phyloP scores from a whole-genome alignment of 2,329 filamentous ascomycete species.

The Colletotrichum neosansevieriae region DNA sequence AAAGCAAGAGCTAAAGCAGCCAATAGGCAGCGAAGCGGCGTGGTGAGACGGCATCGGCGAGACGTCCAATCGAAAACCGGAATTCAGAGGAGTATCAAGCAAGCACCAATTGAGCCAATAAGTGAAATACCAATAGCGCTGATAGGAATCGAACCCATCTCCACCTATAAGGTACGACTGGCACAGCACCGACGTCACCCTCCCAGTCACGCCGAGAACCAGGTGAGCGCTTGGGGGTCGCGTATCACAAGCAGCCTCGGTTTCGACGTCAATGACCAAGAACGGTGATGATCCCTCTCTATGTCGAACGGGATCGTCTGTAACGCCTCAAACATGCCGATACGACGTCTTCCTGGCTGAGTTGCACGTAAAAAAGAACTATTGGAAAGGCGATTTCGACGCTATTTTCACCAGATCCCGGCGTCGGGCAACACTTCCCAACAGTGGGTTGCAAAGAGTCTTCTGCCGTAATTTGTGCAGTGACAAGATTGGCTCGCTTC shows the following conservation, averaged over 20 bases:
- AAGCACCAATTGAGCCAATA: too few species aligned
- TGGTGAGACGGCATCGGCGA: background rate
- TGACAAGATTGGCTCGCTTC: background rate
- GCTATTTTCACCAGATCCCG: background rate
- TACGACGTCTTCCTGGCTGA: constrained; percentile 15
- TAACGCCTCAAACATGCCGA: background rate
- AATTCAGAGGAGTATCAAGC: background rate
- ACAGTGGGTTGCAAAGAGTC: background rate
- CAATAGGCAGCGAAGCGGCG: background rate
- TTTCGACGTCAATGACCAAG: background rate
- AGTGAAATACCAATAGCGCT: too few species aligned
- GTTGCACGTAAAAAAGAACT: background rate
- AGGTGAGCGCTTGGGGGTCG: background rate
- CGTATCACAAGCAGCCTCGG: constrained; percentile 31
- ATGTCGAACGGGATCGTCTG: constrained; percentile 3
- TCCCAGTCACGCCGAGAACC: background rate
- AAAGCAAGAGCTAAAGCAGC: background rate
- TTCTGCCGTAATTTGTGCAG: constrained; percentile 5
- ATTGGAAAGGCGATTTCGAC: background rate
- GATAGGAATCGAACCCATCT: too few species aligned
- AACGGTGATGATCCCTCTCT: constrained; percentile 10
- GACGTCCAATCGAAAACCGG: background rate
- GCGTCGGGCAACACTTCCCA: background rate
- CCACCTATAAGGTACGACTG: too few species aligned
- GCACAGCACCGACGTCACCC: background rate